These are phyloP conservation scores for Mycena albidolilacea DNA, from an alignment of 768 basidiomycete species.

Conservation along the genomic window DNA sequence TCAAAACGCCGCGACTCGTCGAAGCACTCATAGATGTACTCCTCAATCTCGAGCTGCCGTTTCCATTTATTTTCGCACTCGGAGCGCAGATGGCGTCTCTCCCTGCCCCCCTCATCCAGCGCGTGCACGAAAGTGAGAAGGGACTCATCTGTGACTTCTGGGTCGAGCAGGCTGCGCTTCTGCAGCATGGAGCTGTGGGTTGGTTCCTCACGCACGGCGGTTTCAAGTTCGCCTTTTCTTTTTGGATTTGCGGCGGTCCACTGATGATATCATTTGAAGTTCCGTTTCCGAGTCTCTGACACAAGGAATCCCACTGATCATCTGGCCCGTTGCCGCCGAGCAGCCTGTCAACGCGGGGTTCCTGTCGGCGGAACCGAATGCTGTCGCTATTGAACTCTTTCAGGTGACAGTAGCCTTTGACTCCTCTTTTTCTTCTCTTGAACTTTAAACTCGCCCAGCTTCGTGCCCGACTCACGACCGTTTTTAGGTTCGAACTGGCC, in stretches of 20 bases:
- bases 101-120: constrained; percentile 12
- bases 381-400: constrained; percentile 26
- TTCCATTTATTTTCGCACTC: constrained; percentile 28
- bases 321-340: constrained; percentile 26
- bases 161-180: constrained; percentile 9
- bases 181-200: not conserved
- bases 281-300: constrained; percentile 20
- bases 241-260: too few species aligned
- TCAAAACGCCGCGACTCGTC: constrained; percentile 10
- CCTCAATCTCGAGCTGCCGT: constrained; percentile 1
- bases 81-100: constrained; percentile 5
- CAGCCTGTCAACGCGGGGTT: constrained; percentile 27
- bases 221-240: too few species aligned
- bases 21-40: constrained; percentile 23
- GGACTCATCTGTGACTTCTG: constrained; percentile 24
- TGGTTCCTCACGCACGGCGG: too few species aligned
- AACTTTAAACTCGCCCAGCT: too few species aligned
- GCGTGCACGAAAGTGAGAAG: constrained; percentile 20
- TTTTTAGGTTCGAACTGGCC: constrained; percentile 12
- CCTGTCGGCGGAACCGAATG: constrained; percentile 23
- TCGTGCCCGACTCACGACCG: too few species aligned
- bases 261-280: not conserved
- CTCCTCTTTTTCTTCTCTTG: not conserved
- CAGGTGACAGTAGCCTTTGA: not conserved
- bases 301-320: constrained; percentile 28